phyloP scores from a whole-genome alignment of 2,329 filamentous ascomycete species.

The Pestalotiopsis fici region DNA sequence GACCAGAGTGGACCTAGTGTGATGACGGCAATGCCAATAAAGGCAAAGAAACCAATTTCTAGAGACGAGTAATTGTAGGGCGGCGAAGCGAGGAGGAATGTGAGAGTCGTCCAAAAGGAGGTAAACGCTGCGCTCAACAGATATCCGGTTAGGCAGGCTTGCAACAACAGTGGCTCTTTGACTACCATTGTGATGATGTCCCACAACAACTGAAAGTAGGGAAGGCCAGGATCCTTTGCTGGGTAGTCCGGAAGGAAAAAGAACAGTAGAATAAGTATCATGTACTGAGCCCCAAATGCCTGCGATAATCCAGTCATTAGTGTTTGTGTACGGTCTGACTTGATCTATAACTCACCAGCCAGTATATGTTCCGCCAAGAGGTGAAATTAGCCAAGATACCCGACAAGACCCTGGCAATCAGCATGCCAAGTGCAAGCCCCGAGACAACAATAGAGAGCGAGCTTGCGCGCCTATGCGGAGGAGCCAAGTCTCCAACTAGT shows the following conservation, averaged over 20 bases:
- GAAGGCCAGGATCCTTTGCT: constrained; percentile 59
- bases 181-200: constrained; percentile 60
- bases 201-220: constrained; percentile 61
- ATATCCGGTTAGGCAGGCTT: constrained; percentile 50
- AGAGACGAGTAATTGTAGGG: constrained; percentile 71
- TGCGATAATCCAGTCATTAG: not conserved
- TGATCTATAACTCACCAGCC: constrained; percentile 40
- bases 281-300: constrained; percentile 62
- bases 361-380: constrained; percentile 69
- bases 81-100: constrained; percentile 71
- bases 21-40: constrained; percentile 75
- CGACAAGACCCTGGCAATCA: constrained; percentile 68
- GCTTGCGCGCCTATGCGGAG: constrained; percentile 59
- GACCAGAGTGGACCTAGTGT: constrained; percentile 69
- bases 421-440: constrained; percentile 64
- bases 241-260: constrained; percentile 73
- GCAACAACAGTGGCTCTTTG: constrained; percentile 61
- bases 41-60: constrained; percentile 74
- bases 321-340: not conserved
- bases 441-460: constrained; percentile 67
- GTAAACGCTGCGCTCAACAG: constrained; percentile 59
- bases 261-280: constrained; percentile 62
- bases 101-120: constrained; percentile 71
- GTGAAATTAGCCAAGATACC: constrained; percentile 68
- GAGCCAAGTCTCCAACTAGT: constrained; percentile 68